phyloP scores from a whole-genome alignment of 1,284 basidiomycete genomes.

The Ceratobasidium papillatum region DNA sequence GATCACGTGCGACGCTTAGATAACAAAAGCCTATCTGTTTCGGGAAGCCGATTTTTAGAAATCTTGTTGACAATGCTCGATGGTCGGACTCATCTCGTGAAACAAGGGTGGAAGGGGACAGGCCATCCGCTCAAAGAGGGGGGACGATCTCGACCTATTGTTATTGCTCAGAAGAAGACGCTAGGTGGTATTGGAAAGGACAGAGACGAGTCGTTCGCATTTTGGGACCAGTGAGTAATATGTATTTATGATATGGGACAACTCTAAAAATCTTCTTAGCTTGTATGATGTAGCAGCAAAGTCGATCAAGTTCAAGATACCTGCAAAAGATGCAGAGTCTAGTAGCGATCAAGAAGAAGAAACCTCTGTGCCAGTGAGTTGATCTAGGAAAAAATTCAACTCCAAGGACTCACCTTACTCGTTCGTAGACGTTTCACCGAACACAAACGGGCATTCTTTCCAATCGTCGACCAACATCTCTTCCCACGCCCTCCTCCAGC shows the following conservation, averaged over 20 bases:
- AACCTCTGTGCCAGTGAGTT: slow-evolving; percentile 49
- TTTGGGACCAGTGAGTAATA: slow-evolving; percentile 90
- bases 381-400: neutral
- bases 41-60: slow-evolving; percentile 17
- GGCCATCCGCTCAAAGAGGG: slow-evolving; percentile 77
- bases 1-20: slow-evolving; percentile 22
- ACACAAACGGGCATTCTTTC: slow-evolving; percentile 82
- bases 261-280: slow-evolving; percentile 55
- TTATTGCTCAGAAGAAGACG: slow-evolving; percentile 84
- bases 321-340: slow-evolving; percentile 27
- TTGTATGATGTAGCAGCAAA: slow-evolving; percentile 80
- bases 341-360: slow-evolving; percentile 62
- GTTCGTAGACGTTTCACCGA: slow-evolving; percentile 57
- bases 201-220: slow-evolving; percentile 90
- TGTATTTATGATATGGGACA: neutral
- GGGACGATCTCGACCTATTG: slow-evolving; percentile 73
- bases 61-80: slow-evolving; percentile 58
- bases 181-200: slow-evolving; percentile 88
- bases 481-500: slow-evolving; percentile 47
- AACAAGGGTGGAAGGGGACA: slow-evolving; percentile 88
- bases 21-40: neutral
- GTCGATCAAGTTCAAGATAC: slow-evolving; percentile 74
- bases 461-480: slow-evolving; percentile 65
- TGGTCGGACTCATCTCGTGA: slow-evolving; percentile 77
- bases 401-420: slow-evolving; percentile 39